These are phyloP conservation scores for Kodamaea derodonti DNA, from an alignment of 1,139 yeast species.

Conservation along the genomic window DNA sequence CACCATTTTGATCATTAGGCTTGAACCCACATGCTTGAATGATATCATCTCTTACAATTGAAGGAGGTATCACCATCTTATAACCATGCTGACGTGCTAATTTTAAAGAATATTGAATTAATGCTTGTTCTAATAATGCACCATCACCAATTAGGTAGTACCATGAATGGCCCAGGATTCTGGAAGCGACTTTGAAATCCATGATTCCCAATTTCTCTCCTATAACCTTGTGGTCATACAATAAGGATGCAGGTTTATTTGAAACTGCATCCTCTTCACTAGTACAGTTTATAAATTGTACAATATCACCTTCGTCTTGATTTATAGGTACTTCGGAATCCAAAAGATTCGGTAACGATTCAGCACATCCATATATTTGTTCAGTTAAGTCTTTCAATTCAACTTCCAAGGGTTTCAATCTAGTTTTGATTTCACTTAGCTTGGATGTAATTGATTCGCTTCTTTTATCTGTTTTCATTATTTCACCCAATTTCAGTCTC, in stretches of 20 bases:
- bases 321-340: constrained; percentile 47
- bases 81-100: constrained; percentile 69
- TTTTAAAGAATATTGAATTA: constrained; percentile 71
- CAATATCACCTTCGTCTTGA: constrained; percentile 27
- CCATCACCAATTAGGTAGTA: constrained; percentile 84
- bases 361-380: constrained; percentile 36
- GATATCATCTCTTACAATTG: constrained; percentile 74
- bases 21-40: constrained; percentile 91
- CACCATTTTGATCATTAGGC: constrained; percentile 87
- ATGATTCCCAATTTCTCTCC: constrained; percentile 59
- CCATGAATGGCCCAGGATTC: constrained; percentile 83
- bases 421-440: constrained; percentile 27
- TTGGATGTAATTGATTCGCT: constrained; percentile 18
- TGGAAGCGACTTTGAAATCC: constrained; percentile 69
- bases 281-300: constrained; percentile 46
- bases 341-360: constrained; percentile 65
- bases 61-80: constrained; percentile 74
- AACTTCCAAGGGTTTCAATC: constrained; percentile 32
- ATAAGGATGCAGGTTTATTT: constrained; percentile 16
- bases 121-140: constrained; percentile 85
- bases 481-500: constrained; percentile 26
- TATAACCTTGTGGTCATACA: constrained; percentile 62
- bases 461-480: constrained; percentile 13
- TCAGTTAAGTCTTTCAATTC: constrained; percentile 23
- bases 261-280: constrained; percentile 22